Evolutionary conservation across 148 eudicot genomes (phyloP).

Genomic region (Limonium bicolor): DNA sequence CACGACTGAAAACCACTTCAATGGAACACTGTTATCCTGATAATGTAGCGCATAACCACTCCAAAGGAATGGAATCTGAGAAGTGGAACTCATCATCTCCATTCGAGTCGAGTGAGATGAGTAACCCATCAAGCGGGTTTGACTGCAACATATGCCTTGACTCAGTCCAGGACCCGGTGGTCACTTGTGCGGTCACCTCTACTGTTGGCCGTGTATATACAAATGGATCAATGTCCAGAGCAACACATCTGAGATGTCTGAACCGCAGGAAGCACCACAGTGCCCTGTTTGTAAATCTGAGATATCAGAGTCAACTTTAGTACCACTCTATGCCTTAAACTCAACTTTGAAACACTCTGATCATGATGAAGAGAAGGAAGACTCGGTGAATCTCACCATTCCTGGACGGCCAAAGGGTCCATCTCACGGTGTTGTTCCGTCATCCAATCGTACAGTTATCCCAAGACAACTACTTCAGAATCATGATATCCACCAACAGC

Average conservation of each 20-base stretch:
- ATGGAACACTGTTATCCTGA: slow-evolving; percentile 31
- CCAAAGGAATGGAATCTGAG: slow-evolving; percentile 8
- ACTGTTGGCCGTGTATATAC: slow-evolving; percentile 84
- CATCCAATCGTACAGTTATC: no score
- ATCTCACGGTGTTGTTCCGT: slow-evolving; percentile 11
- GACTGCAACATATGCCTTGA: slow-evolving; percentile 88
- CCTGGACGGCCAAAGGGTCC: slow-evolving; percentile 54
- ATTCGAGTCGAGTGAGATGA: slow-evolving; percentile 15
- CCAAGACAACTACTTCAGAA: no score
- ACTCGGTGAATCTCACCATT: slow-evolving; percentile 14
- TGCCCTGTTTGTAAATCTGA: slow-evolving; percentile 77
- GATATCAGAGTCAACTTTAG: slow-evolving; percentile 42
- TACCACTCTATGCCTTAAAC: slow-evolving; percentile 64
- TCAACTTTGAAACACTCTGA: slow-evolving; percentile 21
- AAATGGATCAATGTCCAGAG: slow-evolving; percentile 62
- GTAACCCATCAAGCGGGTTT: slow-evolving; percentile 29
- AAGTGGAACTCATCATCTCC: slow-evolving; percentile 19
- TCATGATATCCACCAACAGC: no score
- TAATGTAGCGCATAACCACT: slow-evolving; percentile 3
- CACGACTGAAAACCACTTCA: background rate
- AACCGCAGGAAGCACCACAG: slow-evolving; percentile 29
- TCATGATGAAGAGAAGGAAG: slow-evolving; percentile 5
- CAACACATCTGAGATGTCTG: slow-evolving; percentile 26
- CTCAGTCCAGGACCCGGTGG: slow-evolving; percentile 75
- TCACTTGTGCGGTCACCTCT: slow-evolving; percentile 90